Evolutionary conservation across 164 flowering plant genomes (phyloP).

Genomic region (Sextonia rubra): DNA sequence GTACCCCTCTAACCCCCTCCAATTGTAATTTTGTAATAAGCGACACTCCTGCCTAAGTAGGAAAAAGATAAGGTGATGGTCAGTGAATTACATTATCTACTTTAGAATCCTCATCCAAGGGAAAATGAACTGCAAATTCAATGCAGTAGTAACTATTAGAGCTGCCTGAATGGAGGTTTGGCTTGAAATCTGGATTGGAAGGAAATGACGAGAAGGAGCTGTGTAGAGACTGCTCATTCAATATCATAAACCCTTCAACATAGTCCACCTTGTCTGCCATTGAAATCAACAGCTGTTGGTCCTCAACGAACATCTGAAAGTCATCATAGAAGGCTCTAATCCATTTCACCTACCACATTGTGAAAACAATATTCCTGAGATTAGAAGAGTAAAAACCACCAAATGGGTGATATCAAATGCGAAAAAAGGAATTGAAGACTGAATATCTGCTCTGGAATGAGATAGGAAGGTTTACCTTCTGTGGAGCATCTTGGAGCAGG

Average conservation of each 20-base stretch:
- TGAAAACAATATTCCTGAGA: not conserved
- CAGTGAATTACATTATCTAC: conserved; percentile 20
- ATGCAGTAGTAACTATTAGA: conserved; percentile 28
- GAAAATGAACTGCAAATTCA: conserved; percentile 33
- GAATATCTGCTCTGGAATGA: not conserved
- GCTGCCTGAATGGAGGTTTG: conserved; percentile 15
- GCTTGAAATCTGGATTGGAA: conserved; percentile 14
- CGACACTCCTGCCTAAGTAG: not conserved
- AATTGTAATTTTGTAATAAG: not conserved
- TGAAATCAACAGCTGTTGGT: conserved; percentile 26
- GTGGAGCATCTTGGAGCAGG: conserved; percentile 33
- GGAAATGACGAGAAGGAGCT: conserved; percentile 26
- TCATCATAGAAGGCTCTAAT: conserved; percentile 35
- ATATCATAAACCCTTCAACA: conserved; percentile 31
- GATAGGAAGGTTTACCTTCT: conserved; percentile 18
- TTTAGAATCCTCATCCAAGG: conserved; percentile 15
- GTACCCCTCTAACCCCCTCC: too few species aligned
- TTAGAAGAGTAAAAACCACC: not conserved
- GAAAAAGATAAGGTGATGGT: not conserved
- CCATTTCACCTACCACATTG: conserved; percentile 29
- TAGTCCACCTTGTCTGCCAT: conserved; percentile 30
- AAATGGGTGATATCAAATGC: not conserved
- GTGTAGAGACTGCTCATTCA: conserved; percentile 23
- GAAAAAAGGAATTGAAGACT: not conserved
- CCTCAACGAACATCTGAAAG: conserved; percentile 26